Conservation (phyloP, 2,329 filamentous ascomycete genomes). For the Teratosphaeria nubilosa region DNA sequence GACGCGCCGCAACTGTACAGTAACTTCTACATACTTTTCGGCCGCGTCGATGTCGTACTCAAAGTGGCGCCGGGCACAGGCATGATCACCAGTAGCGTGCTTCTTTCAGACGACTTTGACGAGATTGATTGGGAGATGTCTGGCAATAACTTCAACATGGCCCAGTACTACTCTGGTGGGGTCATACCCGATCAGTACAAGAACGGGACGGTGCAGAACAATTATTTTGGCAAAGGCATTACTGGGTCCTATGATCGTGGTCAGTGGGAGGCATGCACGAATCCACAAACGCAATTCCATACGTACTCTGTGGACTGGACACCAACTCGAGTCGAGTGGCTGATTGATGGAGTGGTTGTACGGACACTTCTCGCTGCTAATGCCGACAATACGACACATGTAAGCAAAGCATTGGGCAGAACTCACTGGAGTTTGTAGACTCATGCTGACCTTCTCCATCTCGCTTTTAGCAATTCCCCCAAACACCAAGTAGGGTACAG, state of each 20-base stretch:
- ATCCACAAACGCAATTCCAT: slow-evolving; percentile 45
- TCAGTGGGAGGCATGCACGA: slow-evolving; percentile 27
- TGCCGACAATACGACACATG: slow-evolving; percentile 1
- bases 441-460: no score
- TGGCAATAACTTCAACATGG: slow-evolving; percentile 22
- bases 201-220: slow-evolving; percentile 32
- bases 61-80: slow-evolving; percentile 37
- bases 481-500: slow-evolving; percentile 64
- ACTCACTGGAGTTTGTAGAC: no score
- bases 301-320: slow-evolving; percentile 64
- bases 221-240: slow-evolving; percentile 48
- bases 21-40: slow-evolving; percentile 38
- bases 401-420: no score
- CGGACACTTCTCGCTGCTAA: slow-evolving; percentile 31
- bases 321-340: slow-evolving; percentile 52
- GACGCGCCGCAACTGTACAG: slow-evolving; percentile 3
- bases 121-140: slow-evolving; percentile 45
- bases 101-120: slow-evolving; percentile 41
- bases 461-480: slow-evolving; percentile 38
- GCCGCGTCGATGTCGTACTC: slow-evolving; percentile 37
- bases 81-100: background rate
- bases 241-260: slow-evolving; percentile 42
- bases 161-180: slow-evolving; percentile 6
- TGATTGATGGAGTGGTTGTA: slow-evolving; percentile 43
- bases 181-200: background rate